Evolutionary conservation across 2,329 filamentous ascomycete genomes (phyloP).

Genomic region (Cladophialophora chaetospira): DNA sequence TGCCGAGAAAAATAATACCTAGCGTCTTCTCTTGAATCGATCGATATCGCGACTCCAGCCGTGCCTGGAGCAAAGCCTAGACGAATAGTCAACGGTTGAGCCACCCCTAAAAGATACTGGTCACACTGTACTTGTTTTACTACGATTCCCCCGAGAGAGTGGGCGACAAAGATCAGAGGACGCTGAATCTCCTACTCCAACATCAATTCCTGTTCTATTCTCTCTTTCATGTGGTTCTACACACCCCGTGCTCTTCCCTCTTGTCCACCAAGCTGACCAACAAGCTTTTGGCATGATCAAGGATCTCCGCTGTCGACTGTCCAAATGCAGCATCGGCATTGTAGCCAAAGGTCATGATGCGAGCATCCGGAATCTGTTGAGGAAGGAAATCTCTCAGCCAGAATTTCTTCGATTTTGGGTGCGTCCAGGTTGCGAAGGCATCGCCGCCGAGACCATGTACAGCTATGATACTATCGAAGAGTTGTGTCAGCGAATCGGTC

Average conservation of each 20-base stretch:
- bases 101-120: neutral
- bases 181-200: slow-evolving; percentile 2
- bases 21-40: slow-evolving; percentile 38
- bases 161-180: slow-evolving; percentile 38
- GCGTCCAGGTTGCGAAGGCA: slow-evolving; percentile 40
- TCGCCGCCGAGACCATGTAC: slow-evolving; percentile 42
- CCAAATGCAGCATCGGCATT: slow-evolving; percentile 37
- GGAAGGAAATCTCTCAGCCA: slow-evolving; percentile 25
- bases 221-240: too few species aligned
- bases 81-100: neutral
- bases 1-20: slow-evolving; percentile 41
- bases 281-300: slow-evolving; percentile 40
- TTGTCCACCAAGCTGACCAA: slow-evolving; percentile 33
- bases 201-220: too few species aligned
- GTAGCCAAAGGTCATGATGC: slow-evolving; percentile 31
- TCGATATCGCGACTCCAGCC: slow-evolving; percentile 40
- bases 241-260: too few species aligned
- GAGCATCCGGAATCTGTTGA: slow-evolving; percentile 19
- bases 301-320: slow-evolving; percentile 40
- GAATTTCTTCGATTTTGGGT: slow-evolving; percentile 24
- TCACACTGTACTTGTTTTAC: neutral
- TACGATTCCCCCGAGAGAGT: slow-evolving; percentile 37
- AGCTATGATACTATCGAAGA: slow-evolving; percentile 38
- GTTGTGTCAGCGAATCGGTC: neutral
- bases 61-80: slow-evolving; percentile 40